Evolutionary conservation across 2,329 filamentous ascomycete genomes (phyloP), one percentile per base, ranked within the genome.

Genomic region (Plenodomus lindquistii): DNA sequence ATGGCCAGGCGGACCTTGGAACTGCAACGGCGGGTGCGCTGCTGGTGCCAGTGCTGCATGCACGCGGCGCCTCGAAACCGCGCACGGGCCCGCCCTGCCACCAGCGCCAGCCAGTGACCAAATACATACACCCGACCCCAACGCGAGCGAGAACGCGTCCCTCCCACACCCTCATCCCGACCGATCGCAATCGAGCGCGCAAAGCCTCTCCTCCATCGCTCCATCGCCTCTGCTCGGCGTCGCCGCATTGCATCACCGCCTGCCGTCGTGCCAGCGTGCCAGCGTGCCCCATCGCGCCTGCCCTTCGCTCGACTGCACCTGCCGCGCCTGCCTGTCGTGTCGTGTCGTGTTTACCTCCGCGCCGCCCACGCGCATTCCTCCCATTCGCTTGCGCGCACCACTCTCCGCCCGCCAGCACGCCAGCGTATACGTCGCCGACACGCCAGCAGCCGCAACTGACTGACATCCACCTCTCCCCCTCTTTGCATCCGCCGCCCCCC

Each of bases 391-490:
- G 42, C 55, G 42, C 55, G 27, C 27, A 31, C 11, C 27, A 31
- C 27, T 7, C 27, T 7, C 27, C 11, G 27, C 35, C 39, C 51
- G 47, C 45, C 58, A 63, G 52, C 35, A 40, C 51, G 47, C 45
- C 58, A 63, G 52, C 65, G 55, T 67, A 68, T 65, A 59, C 52
- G 44, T 49, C 50, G 44, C 46, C 44, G 29, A 42, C 56, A 60
- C 60, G 59, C 50, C 52, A 42, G 45, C 57, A 48, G 49, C 50
- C 50, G 47, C 51, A 48, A 50, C 49, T 37, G 20, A 48, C n/a
- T n/a, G n/a, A n/a, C n/a, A n/a, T n/a, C n/a, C n/a, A n/a, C 27
- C 45, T 44, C 52, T 44, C 54, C 54, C 51, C 51, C 44, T 40
- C 44, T 44, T 40, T 48, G 47, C 55, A 44, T 47, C 51, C 6